Evolutionary conservation across 2,329 filamentous ascomycete genomes (phyloP).

Genomic region (Ophiostoma novo-ulmi): DNA sequence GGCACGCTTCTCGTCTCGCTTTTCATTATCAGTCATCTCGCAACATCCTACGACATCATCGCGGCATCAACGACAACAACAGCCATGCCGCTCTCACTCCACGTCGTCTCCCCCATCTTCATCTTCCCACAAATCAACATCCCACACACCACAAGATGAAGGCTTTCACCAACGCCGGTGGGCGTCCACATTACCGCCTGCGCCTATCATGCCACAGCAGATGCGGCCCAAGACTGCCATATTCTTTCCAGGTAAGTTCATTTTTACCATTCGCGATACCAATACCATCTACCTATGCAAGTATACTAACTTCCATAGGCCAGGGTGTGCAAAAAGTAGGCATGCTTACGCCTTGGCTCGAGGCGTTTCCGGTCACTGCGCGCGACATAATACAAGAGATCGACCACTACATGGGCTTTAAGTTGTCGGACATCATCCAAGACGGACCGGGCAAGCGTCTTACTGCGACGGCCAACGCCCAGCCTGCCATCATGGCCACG

Average conservation of each 20-base stretch:
- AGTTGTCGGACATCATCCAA: slow-evolving; percentile 71
- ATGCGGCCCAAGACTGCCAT: slow-evolving; percentile 47
- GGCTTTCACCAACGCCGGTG: slow-evolving; percentile 13
- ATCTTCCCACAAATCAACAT: too few relatives aligned
- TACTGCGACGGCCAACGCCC: slow-evolving; percentile 78
- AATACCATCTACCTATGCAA: background rate
- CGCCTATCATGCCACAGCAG: background rate
- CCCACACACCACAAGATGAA: background rate
- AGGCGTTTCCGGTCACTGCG: slow-evolving; percentile 75
- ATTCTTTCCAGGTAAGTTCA: slow-evolving; percentile 51
- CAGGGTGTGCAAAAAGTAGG: slow-evolving; percentile 86
- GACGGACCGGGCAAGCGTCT: slow-evolving; percentile 71
- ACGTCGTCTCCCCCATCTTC: background rate
- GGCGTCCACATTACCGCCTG: slow-evolving; percentile 15
- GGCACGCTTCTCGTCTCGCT: background rate
- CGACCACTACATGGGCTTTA: slow-evolving; percentile 68
- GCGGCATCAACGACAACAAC: background rate
- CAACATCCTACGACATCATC: background rate
- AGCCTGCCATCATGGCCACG: slow-evolving; percentile 94
- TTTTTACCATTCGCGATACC: background rate
- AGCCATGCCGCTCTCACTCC: background rate
- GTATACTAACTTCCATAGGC: slow-evolving; percentile 43
- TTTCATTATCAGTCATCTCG: background rate
- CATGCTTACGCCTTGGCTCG: slow-evolving; percentile 81
- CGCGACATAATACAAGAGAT: slow-evolving; percentile 78